Evolutionary conservation across 371 early-diverging fungal genomes (phyloP), one percentile per base, ranked within the genome.

Genomic region (Hamiltosporidium tvaerminnensis): DNA sequence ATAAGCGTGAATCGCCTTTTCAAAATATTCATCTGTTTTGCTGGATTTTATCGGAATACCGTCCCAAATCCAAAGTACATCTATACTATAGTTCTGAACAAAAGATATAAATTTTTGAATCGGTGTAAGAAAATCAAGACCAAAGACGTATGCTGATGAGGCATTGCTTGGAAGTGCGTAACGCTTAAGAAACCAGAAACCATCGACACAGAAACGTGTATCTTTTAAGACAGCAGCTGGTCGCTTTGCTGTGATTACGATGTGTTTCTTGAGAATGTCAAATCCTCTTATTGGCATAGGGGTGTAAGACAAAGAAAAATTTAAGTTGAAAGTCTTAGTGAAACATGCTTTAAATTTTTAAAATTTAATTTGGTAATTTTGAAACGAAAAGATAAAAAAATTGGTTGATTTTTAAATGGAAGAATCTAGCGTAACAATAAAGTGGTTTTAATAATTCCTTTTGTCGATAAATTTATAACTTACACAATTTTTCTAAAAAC

Each of bases 41-140:
- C 23, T 32, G 31, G 38, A 65, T 23, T 63, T 64, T 16, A 64
- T 47, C 1, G 36, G 23, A 1, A 76, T 53, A 52, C 76, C 76
- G 41, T 71, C 72, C 76, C 76, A 76, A 47, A 76, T 62, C 71
- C 71, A 76, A n/a, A 76, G 41, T 10, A 73, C 34, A 35, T 66
- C 36, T 23, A 67, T 53, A 2, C 61, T 69, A 14, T 49, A 35
- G 23, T 56, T 4, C 0, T 56, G 38, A 36, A 66, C 33, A 7
- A 14, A 23, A 12, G 53, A 55, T 2, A 60, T 16, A 0, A 66
- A 34, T 10, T 16, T 36, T 3, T 34, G 53, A 32, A 66, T 55
- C 5, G 12, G 9, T 7, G 4, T 41, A 16, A 71, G 9, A 38
- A 35, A 41, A 4, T 62, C 39, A 4, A 69, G 49, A 2, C 63